Percentiles rank a stretch among this genome's conserved stretches.
Evolutionary conservation across 768 basidiomycete genomes (phyloP).

Genomic region (Lentinula guzmanii): DNA sequence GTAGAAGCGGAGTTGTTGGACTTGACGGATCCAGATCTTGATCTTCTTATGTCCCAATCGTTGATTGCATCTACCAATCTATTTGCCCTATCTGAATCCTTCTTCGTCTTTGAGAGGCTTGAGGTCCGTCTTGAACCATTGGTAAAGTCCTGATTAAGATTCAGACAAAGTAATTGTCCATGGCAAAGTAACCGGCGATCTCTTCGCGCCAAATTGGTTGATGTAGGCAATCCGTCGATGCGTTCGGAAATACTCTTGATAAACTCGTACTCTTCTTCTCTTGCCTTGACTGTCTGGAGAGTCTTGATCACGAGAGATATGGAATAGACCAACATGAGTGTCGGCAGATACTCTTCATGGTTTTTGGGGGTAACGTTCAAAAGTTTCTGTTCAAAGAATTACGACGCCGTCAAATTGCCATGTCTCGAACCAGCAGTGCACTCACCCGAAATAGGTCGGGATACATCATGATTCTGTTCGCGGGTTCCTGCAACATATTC

Average conservation of each 20-base stretch:
- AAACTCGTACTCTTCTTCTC: constrained; percentile 83
- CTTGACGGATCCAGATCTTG: constrained; percentile 30
- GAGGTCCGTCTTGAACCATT: background rate
- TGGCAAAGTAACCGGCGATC: constrained; percentile 72
- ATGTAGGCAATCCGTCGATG: constrained; percentile 52
- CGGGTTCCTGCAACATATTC: constrained; percentile 68
- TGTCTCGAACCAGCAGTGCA: constrained; percentile 8
- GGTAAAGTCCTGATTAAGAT: constrained; percentile 7
- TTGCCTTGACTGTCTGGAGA: constrained; percentile 77
- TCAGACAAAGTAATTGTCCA: constrained; percentile 48
- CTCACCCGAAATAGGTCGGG: constrained; percentile 70
- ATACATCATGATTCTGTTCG: constrained; percentile 66
- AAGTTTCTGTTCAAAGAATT: constrained; percentile 45
- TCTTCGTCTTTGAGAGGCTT: background rate
- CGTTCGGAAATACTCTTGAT: constrained; percentile 54
- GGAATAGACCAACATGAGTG: constrained; percentile 57
- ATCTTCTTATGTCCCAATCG: constrained; percentile 35
- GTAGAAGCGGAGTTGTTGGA: constrained; percentile 23
- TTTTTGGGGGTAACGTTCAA: constrained; percentile 60
- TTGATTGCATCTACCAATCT: constrained; percentile 35
- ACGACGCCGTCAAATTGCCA: constrained; percentile 6
- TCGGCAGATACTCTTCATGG: constrained; percentile 68
- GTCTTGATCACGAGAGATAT: constrained; percentile 69
- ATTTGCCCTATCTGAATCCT: constrained; percentile 18
- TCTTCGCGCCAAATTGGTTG: constrained; percentile 51